A percentile compares a stretch with the other conserved stretches of the same genome.
These are phyloP conservation scores for Trebouxia sp. DNA, from an alignment of 139 green algal species.

Conservation along the genomic window DNA sequence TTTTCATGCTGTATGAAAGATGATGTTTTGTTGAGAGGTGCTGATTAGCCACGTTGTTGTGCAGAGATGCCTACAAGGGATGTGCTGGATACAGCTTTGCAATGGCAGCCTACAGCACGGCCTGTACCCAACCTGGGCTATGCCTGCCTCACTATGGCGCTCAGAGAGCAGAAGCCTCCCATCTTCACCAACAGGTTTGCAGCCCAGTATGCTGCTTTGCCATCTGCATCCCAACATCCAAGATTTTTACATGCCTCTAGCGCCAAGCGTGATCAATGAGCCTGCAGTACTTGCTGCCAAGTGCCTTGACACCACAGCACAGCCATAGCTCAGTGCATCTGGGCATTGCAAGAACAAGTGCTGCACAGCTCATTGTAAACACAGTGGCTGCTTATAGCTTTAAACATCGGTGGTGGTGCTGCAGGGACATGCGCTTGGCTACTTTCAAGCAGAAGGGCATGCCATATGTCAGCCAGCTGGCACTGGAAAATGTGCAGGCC, in stretches of 20 bases:
- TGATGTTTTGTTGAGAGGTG: no score
- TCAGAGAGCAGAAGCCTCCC: conserved; percentile 53
- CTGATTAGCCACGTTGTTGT: no score
- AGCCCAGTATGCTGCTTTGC: not conserved
- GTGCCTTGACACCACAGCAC: no score
- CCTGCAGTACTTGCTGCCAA: no score
- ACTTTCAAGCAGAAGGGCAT: conserved; percentile 51
- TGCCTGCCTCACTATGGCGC: conserved; percentile 63
- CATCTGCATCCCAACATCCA: not conserved
- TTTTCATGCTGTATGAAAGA: no score
- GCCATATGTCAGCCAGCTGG: conserved; percentile 50
- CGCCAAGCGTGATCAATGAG: no score
- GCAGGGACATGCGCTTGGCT: conserved; percentile 49
- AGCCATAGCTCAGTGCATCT: no score
- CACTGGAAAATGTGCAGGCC: conserved; percentile 56
- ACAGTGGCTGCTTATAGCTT: not conserved
- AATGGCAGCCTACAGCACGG: not conserved
- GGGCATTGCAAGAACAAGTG: no score
- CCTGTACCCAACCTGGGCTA: conserved; percentile 70
- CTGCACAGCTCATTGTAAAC: not conserved
- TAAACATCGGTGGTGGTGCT: no score
- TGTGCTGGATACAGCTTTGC: conserved; percentile 17
- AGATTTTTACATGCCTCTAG: no score
- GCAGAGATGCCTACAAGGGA: conserved; percentile 31
- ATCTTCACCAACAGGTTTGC: conserved; percentile 54